Evolutionary conservation across 768 basidiomycete species (phyloP).

Genomic region (Daedaleopsis sinensis): DNA sequence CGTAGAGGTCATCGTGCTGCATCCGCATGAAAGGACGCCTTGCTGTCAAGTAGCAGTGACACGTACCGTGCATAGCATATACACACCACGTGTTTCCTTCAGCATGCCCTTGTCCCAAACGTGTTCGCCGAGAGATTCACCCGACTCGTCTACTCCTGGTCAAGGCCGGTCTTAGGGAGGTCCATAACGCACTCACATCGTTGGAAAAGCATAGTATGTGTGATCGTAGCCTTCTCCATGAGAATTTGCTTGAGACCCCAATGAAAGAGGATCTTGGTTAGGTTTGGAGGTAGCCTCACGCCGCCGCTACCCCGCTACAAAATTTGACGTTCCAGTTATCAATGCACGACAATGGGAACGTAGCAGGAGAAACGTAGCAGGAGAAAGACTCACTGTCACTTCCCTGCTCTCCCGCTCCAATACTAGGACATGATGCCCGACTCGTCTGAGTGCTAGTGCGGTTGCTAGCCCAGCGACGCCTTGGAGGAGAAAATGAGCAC

Average conservation of each 20-base stretch:
- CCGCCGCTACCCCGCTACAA: constrained; percentile 29
- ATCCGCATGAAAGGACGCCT: neutral
- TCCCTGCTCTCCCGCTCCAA: constrained; percentile 28
- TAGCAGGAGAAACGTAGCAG: neutral
- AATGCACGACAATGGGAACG: too few species aligned
- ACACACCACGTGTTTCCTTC: constrained; percentile 34
- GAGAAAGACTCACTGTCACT: constrained; percentile 6
- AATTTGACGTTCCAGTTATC: constrained; percentile 24
- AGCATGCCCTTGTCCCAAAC: constrained; percentile 34
- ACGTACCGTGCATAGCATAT: constrained; percentile 34
- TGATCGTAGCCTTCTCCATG: constrained; percentile 22
- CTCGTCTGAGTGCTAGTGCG: constrained; percentile 33
- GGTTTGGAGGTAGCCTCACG: constrained; percentile 39
- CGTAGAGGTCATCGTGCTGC: constrained; percentile 37
- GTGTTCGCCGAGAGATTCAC: constrained; percentile 33
- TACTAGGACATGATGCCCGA: constrained; percentile 35
- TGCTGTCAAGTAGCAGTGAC: neutral
- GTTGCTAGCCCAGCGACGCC: constrained; percentile 37
- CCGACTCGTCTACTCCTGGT: constrained; percentile 26
- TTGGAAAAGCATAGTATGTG: constrained; percentile 26
- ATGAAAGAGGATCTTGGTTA: constrained; percentile 38
- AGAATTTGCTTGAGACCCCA: constrained; percentile 38
- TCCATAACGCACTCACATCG: constrained; percentile 22
- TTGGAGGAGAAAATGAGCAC: neutral
- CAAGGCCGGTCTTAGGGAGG: constrained; percentile 22